These are phyloP conservation scores for Euclidium syriacum DNA, from an alignment of 345 rosid genomes.

Conservation along the genomic window DNA sequence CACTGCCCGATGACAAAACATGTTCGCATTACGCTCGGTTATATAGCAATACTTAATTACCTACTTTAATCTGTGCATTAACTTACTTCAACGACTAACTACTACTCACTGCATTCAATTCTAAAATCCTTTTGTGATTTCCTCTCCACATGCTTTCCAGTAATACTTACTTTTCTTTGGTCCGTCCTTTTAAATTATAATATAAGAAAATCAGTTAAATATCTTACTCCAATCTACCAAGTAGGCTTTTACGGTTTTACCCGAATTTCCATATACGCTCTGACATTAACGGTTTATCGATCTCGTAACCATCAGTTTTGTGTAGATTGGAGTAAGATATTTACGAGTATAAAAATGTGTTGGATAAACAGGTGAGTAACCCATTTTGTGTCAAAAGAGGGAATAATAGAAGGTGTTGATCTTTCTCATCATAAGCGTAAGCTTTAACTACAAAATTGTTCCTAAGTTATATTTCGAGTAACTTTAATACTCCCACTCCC, in stretches of 20 bases:
- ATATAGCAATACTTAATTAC: conserved; percentile 21
- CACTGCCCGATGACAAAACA: conserved; percentile 29
- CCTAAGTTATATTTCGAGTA: no score
- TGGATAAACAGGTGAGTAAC: no score
- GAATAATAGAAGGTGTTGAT: no score
- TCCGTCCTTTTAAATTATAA: not conserved
- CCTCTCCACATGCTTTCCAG: not conserved
- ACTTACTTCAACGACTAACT: conserved; percentile 44
- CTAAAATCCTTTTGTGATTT: not conserved
- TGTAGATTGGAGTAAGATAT: no score
- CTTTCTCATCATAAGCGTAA: no score
- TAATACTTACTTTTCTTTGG: not conserved
- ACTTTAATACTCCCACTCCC: no score
- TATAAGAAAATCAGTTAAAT: not conserved
- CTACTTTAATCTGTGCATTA: conserved; percentile 30
- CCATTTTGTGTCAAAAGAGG: no score
- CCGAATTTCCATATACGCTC: conserved; percentile 1
- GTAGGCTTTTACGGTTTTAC: conserved; percentile 13
- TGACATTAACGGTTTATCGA: conserved; percentile 16
- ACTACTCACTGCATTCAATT: conserved; percentile 27
- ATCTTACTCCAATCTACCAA: conserved; percentile 9
- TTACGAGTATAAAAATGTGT: no score
- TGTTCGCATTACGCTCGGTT: not conserved
- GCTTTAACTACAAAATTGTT: no score
- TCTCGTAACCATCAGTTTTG: no score